phyloP scores from a whole-genome alignment of 2,329 filamentous ascomycete species.

The Eurotiales sp. region DNA sequence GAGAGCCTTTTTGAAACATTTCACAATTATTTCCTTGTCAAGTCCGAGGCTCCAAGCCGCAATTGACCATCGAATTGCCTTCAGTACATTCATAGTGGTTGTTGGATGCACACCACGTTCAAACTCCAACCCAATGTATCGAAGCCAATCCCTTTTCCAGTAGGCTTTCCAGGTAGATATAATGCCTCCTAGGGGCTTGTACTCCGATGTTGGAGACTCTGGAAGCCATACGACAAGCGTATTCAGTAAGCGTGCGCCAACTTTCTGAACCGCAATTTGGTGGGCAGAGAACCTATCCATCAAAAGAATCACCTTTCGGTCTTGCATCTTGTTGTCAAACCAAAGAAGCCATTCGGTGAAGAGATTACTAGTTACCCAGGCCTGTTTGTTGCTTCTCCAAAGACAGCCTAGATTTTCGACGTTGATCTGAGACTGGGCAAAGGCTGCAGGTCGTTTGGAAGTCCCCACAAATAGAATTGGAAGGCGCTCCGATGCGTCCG shows the following conservation, averaged over 20 bases:
- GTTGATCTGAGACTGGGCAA: conserved; percentile 20
- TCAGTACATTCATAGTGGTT: conserved; percentile 9
- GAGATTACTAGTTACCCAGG: conserved; percentile 19
- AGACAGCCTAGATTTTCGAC: conserved; percentile 20
- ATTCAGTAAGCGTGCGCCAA: conserved; percentile 13
- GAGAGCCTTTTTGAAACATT: conserved; percentile 15
- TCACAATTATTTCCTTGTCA: background rate
- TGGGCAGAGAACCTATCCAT: conserved; percentile 19
- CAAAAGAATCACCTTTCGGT: conserved; percentile 18
- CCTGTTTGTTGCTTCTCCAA: conserved; percentile 25
- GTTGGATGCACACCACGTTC: conserved; percentile 3
- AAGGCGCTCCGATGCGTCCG: conserved; percentile 23
- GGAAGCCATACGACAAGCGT: conserved; percentile 18
- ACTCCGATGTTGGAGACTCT: background rate
- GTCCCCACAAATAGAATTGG: conserved; percentile 22
- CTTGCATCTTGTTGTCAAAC: conserved; percentile 15
- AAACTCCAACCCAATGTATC: conserved; percentile 7
- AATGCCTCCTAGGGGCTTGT: conserved; percentile 18
- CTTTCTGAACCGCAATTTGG: conserved; percentile 7
- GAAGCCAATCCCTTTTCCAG: conserved; percentile 13
- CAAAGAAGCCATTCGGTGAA: conserved; percentile 20
- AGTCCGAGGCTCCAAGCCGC: conserved; percentile 11
- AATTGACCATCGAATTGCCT: conserved; percentile 16
- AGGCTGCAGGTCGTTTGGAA: conserved; percentile 19
- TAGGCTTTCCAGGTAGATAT: conserved; percentile 9